phyloP scores from a whole-genome alignment of 2,329 filamentous ascomycete genomes.

The Neofusicoccum laricinum region DNA sequence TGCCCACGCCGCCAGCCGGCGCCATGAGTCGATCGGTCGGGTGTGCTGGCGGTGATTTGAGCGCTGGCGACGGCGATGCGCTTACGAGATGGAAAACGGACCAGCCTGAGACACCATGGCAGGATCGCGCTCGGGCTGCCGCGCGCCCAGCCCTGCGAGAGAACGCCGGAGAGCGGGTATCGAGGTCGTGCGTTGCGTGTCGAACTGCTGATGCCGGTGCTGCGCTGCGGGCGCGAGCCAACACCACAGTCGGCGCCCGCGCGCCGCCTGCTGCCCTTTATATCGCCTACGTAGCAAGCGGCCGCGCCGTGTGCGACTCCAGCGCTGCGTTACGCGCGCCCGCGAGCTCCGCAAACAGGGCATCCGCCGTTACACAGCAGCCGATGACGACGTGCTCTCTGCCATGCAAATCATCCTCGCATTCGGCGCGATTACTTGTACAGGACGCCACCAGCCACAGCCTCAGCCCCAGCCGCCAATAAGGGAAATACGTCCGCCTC shows the following conservation, averaged over 20 bases:
- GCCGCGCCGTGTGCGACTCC: not conserved
- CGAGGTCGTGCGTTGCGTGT: slow-evolving; percentile 3
- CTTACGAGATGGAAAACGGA: slow-evolving; percentile 8
- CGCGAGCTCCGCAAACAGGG: not conserved
- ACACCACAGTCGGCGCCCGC: not conserved
- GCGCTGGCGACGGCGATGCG: not conserved
- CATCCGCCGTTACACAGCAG: slow-evolving; percentile 7
- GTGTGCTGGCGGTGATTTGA: slow-evolving; percentile 6
- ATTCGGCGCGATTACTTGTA: slow-evolving; percentile 13
- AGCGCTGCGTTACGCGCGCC: not conserved
- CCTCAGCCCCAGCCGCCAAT: slow-evolving; percentile 1
- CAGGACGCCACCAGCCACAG: slow-evolving; percentile 11
- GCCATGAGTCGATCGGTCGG: slow-evolving; percentile 1
- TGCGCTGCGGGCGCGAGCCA: not conserved
- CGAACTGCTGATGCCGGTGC: not conserved
- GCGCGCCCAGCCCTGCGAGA: not conserved
- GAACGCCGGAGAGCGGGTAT: slow-evolving; percentile 7
- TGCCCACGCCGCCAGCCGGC: not conserved
- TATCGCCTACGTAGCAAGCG: not conserved
- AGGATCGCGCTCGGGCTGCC: slow-evolving; percentile 5
- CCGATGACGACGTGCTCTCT: slow-evolving; percentile 9
- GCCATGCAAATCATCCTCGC: slow-evolving; percentile 1
- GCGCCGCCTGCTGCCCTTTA: not conserved
- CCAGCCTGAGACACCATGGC: slow-evolving; percentile 8
- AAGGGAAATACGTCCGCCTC: slow-evolving; percentile 6